Evolutionary conservation across 2,329 filamentous ascomycete genomes (phyloP), one percentile per base, ranked within the genome.

Genomic region (Hypoxylon sp.): DNA sequence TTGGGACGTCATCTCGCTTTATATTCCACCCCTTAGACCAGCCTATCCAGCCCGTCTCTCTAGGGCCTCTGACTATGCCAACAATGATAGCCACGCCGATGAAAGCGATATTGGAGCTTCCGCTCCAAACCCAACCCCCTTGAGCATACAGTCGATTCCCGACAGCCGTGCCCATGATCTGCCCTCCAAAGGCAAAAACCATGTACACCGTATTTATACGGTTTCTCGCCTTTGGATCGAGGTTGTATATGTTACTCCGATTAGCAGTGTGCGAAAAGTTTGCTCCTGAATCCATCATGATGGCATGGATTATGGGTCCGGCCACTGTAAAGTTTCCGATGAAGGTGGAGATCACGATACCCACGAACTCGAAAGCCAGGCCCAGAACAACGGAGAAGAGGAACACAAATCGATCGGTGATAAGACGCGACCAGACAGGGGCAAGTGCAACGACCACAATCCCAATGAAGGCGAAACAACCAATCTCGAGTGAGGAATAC

Each of bases 151-250:
- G 74, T 16, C 81, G 77, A 66, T 86, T 87, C 0, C 87, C 86
- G 3, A 87, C 86, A 1, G 86, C 82, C 0, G 88, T 90, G 0
- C 92, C 92, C 1, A 89, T 89, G 48, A 96, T 71, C 29, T 96
- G 92, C 0, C 92, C 92, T 27, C 85, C 88, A 73, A 95, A 95
- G 0, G 87, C 88, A 6, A 85, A 84, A 0, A 94, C 84, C 92
- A 95, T 96, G 73, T 93, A 96, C 0, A 89, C 91, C 0, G 92
- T 94, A 74, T 96, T 96, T 23, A 95, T 85, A 2, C 92, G 80
- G 77, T 94, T 96, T 3, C 91, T 80, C 0, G 89, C 89, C 64
- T 87, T 89, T 0, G 91, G 88, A 56, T 91, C 90, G 21, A 95
- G 88, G 1, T 81, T 79, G 71, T 92, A 94, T 19, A 96, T 91